Evolutionary conservation across 306 rosid genomes (phyloP), one percentile per base, ranked within the genome.

Genomic region (Cercis canadensis): DNA sequence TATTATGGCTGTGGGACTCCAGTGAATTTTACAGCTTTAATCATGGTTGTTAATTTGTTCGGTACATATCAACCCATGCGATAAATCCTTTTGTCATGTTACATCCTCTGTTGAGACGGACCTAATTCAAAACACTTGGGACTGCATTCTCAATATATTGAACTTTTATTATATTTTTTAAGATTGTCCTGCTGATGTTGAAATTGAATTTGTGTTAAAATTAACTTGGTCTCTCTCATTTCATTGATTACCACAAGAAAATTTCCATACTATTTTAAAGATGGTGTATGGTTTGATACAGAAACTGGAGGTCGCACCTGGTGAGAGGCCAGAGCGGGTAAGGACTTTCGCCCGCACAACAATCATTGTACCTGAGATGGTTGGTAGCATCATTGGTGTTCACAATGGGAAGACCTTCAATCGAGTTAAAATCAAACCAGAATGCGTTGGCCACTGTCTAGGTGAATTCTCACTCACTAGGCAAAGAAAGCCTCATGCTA

Each of bases 301-400:
- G 78, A 70, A 75, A 72, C 47, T 78, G 11, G 75, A 75, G 71
- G 84, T 81, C 9, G 67, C 81, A 12, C 62, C 78, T 4, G 78
- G 76, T 39, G 84, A 80, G 19, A 80, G 74, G 69, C 84, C 84
- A 8, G 73, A 69, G 64, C 73, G 70, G 14, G 81, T 81, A 4
- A 37, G 78, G 64, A 72, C 81, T 55, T 78, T 71, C 39, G 69
- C 67, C 12, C 56, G 71, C 19, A 69, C 78, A 72, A 81, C 72
- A 87, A 80, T 86, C 17, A 77, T 85, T 47, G 90, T 67, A 4
- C 85, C 83, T 0, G 83, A 85, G 87, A 85, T 76, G 79, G 81
- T 76, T 6, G 81, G 81, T 7, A 70, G 87, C 81, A 69, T 79
- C 2, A 76, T 81, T 44, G 83, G 85, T 29, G 84, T 76, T 4